Evolutionary conservation across 129 eudicot genomes (phyloP).

Genomic region (Arctium lappa): DNA sequence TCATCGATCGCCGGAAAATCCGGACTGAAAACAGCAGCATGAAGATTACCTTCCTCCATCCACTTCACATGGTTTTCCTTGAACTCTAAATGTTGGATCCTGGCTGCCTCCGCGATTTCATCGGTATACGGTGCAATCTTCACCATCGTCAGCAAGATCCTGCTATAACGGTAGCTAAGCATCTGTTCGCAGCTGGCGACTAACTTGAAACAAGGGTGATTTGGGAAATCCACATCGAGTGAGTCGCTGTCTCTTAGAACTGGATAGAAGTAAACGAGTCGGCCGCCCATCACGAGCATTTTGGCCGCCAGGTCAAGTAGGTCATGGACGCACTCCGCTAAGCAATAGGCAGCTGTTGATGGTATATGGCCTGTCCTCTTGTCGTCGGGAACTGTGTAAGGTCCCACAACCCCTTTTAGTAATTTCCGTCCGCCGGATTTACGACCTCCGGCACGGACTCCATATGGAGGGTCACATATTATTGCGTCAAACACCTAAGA

Average conservation of each 20-base stretch:
- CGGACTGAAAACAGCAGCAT: constrained; percentile 83
- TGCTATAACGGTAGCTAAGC: constrained; percentile 79
- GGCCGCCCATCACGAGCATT: constrained; percentile 88
- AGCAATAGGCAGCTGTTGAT: constrained; percentile 87
- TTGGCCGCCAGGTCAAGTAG: constrained; percentile 83
- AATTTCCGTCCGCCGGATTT: constrained; percentile 94
- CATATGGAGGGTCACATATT: constrained; percentile 94
- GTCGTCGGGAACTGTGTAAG: constrained; percentile 84
- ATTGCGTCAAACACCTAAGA: constrained; percentile 81
- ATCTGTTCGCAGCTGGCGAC: constrained; percentile 81
- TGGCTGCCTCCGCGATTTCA: constrained; percentile 71
- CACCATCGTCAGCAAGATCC: constrained; percentile 93
- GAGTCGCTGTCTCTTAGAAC: constrained; percentile 71
- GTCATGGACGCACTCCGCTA: constrained; percentile 90
- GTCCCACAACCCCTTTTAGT: constrained; percentile 74
- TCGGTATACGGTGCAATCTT: constrained; percentile 71
- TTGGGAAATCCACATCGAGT: constrained; percentile 62
- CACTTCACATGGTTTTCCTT: constrained; percentile 87
- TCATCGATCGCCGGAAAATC: constrained; percentile 30
- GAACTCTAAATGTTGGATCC: constrained; percentile 68
- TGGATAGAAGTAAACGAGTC: constrained; percentile 91
- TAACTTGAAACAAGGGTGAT: constrained; percentile 86
- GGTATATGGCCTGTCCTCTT: constrained; percentile 86
- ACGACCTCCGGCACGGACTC: constrained; percentile 98
- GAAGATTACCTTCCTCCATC: constrained; percentile 94